Evolutionary conservation across 1,284 basidiomycete genomes (phyloP).

Genomic region (Ganoderma resinaceum): DNA sequence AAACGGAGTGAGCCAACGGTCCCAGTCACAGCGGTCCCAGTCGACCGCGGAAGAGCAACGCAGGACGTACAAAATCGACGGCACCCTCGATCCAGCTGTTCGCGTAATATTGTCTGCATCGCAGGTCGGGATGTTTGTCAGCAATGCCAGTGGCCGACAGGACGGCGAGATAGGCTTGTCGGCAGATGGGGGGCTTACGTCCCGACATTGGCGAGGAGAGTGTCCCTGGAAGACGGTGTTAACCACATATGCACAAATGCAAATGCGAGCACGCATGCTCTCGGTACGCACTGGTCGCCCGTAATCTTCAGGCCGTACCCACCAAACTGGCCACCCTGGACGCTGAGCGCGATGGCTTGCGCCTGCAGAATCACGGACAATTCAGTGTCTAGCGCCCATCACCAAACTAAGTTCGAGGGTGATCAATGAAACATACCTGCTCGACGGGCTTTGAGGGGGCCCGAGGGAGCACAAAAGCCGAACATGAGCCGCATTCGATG

Average conservation of each 20-base stretch:
- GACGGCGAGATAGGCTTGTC: background rate
- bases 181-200: conserved; percentile 46
- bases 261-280: conserved; percentile 12
- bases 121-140: background rate
- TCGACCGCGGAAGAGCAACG: background rate
- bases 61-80: conserved; percentile 53
- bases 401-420: conserved; percentile 8
- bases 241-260: conserved; percentile 1
- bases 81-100: conserved; percentile 51
- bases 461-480: background rate
- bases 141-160: background rate
- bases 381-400: conserved; percentile 12
- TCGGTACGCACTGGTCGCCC: conserved; percentile 52
- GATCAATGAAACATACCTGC: conserved; percentile 24
- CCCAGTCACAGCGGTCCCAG: conserved; percentile 1
- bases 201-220: conserved; percentile 50
- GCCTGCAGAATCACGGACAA: conserved; percentile 24
- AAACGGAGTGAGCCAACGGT: conserved; percentile 34
- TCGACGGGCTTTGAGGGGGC: conserved; percentile 20
- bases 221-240: conserved; percentile 35
- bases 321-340: conserved; percentile 57
- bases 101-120: conserved; percentile 31
- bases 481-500: conserved; percentile 2
- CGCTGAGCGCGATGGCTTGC: conserved; percentile 61
- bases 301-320: conserved; percentile 59